phyloP scores from a whole-genome alignment of 1,284 basidiomycete genomes.

The Puccinia triticina region DNA sequence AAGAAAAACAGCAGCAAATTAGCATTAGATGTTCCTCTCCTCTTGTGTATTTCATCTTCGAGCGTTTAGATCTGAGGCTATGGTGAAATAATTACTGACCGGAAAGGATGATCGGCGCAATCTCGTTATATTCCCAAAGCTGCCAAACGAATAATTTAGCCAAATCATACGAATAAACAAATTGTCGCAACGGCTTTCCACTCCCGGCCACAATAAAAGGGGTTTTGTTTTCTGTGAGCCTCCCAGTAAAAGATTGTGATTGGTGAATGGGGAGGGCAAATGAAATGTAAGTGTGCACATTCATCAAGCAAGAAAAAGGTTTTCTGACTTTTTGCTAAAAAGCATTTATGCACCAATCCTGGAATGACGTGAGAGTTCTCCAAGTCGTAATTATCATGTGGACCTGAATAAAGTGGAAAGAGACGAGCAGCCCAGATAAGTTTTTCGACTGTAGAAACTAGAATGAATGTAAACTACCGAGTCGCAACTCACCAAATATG shows the following conservation, averaged over 20 bases:
- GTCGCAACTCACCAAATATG: constrained; percentile 68
- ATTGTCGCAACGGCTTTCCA: constrained; percentile 84
- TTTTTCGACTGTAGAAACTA: background rate
- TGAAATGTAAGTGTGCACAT: background rate
- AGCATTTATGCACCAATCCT: constrained; percentile 82
- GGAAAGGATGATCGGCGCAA: constrained; percentile 84
- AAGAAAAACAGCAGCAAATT: background rate
- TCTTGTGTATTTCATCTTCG: background rate
- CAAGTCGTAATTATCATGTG: constrained; percentile 67
- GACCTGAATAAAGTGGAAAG: constrained; percentile 12
- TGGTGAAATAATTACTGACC: constrained; percentile 63
- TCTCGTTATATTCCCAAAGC: constrained; percentile 80
- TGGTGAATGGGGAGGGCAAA: background rate
- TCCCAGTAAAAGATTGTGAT: background rate
- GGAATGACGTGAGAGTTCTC: constrained; percentile 87
- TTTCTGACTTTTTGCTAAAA: constrained; percentile 74
- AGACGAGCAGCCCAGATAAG: background rate
- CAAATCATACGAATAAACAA: constrained; percentile 89
- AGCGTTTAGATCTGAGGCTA: no score
- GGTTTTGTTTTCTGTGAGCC: constrained; percentile 71
- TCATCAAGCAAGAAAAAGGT: constrained; percentile 54
- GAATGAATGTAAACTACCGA: no score
- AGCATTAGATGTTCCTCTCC: background rate
- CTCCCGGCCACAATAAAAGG: constrained; percentile 81
- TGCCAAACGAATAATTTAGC: constrained; percentile 91